Conservation (phyloP, 2,329 filamentous ascomycete genomes). For the Aspergillus eucalypticola region DNA sequence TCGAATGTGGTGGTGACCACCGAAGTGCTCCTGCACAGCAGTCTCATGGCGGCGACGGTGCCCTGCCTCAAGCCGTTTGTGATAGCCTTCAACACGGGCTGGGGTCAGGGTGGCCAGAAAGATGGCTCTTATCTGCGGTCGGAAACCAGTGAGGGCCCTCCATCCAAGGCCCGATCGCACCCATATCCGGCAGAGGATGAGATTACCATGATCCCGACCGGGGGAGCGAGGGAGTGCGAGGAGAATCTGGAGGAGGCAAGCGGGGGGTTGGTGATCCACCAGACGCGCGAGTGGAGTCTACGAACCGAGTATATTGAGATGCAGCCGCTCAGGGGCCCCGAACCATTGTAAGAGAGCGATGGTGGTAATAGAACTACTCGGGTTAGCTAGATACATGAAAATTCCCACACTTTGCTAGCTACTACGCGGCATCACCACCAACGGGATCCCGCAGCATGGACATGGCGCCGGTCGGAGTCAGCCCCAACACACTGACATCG, state of each 20-base stretch:
- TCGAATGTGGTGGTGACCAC: conserved; percentile 38
- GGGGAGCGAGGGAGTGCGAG: neutral
- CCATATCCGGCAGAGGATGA: neutral
- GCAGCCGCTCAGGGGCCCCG: neutral
- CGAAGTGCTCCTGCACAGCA: conserved; percentile 43
- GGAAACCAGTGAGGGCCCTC: neutral
- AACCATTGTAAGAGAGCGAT: no score
- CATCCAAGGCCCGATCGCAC: neutral
- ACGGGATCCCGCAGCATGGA: conserved; percentile 1
- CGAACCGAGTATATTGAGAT: conserved; percentile 5
- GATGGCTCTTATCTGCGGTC: conserved; percentile 3
- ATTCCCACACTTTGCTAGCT: no score
- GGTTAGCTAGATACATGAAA: no score
- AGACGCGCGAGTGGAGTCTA: conserved; percentile 5
- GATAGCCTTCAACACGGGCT: conserved; percentile 44
- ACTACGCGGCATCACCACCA: neutral
- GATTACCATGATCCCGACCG: neutral
- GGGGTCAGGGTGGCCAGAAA: conserved; percentile 20
- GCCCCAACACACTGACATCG: conserved; percentile 3
- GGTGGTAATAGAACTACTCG: no score
- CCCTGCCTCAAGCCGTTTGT: conserved; percentile 47
- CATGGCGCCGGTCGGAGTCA: neutral
- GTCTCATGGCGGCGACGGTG: conserved; percentile 44
- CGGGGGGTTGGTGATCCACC: neutral
- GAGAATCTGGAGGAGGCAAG: neutral